phyloP scores from a whole-genome alignment of 1,284 basidiomycete species.

The Tilletia indica region DNA sequence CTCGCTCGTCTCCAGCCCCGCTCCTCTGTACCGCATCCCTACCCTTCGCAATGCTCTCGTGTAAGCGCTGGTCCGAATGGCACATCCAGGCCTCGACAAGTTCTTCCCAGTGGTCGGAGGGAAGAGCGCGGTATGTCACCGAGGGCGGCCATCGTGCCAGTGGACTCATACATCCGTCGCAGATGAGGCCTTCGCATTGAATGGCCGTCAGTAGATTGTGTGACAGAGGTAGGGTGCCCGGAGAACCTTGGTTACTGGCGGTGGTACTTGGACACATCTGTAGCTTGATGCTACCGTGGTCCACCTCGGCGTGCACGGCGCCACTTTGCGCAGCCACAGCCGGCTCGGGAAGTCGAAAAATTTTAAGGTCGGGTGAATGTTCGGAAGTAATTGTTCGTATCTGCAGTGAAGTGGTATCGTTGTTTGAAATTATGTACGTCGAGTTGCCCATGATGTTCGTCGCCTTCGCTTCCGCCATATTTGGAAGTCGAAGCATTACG shows the following conservation, averaged over 20 bases:
- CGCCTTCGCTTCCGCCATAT: slow-evolving; percentile 17
- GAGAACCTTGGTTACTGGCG: no score
- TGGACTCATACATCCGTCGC: slow-evolving; percentile 25
- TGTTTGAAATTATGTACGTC: slow-evolving; percentile 8
- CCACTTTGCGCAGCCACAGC: slow-evolving; percentile 16
- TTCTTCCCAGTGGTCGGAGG: slow-evolving; percentile 94
- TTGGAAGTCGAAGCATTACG: slow-evolving; percentile 27
- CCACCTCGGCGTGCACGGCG: slow-evolving; percentile 12
- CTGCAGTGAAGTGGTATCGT: slow-evolving; percentile 9
- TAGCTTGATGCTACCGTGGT: slow-evolving; percentile 7
- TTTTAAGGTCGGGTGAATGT: slow-evolving; percentile 11
- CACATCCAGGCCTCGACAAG: slow-evolving; percentile 98
- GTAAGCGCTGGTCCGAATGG: slow-evolving; percentile 73
- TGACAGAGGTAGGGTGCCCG: slow-evolving; percentile 10
- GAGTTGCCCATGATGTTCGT: not conserved
- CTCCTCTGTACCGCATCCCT: slow-evolving; percentile 22
- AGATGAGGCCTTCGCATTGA: slow-evolving; percentile 7
- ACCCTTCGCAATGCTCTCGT: slow-evolving; percentile 24
- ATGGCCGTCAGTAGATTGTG: slow-evolving; percentile 18
- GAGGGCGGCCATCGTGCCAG: not conserved
- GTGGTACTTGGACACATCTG: slow-evolving; percentile 17
- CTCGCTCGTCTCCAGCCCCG: not conserved
- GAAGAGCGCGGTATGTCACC: slow-evolving; percentile 72
- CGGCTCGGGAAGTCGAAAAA: slow-evolving; percentile 15
- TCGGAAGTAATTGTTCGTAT: slow-evolving; percentile 17